Evolutionary conservation across 2,329 filamentous ascomycete species (phyloP).

Genomic region (Verticillium isaacii): DNA sequence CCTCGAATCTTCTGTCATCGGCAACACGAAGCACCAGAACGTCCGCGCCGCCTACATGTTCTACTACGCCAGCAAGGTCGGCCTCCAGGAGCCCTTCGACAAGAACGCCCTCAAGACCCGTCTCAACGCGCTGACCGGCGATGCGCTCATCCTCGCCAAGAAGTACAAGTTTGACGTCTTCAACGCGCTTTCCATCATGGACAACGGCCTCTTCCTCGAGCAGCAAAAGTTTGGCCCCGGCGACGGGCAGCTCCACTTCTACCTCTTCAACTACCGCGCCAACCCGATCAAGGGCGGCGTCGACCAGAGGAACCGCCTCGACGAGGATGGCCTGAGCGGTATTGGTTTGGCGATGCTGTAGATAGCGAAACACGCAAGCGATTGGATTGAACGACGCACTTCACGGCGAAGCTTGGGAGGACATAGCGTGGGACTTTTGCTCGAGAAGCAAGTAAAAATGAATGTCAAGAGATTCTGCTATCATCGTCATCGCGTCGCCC

Average conservation of each 20-base stretch:
- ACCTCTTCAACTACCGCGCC: constrained; percentile 94
- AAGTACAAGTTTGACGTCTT: constrained; percentile 86
- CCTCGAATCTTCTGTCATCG: constrained; percentile 88
- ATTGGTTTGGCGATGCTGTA: constrained; percentile 80
- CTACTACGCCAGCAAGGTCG: constrained; percentile 88
- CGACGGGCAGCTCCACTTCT: constrained; percentile 93
- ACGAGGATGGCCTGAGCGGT: constrained; percentile 74
- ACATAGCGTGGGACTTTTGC: background rate
- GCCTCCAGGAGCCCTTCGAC: constrained; percentile 54
- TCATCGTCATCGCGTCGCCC: background rate
- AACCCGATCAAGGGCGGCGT: constrained; percentile 82
- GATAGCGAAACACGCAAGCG: constrained; percentile 17
- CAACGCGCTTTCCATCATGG: constrained; percentile 88
- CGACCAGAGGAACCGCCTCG: constrained; percentile 71
- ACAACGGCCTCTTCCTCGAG: constrained; percentile 90
- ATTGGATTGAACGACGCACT: background rate
- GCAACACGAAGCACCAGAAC: constrained; percentile 68
- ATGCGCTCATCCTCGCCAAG: constrained; percentile 86
- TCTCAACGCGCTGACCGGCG: constrained; percentile 74
- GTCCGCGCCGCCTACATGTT: constrained; percentile 93
- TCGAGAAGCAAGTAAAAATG: background rate
- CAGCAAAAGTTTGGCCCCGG: constrained; percentile 93
- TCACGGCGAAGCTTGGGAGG: background rate
- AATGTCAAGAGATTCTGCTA: background rate
- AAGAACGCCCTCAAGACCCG: constrained; percentile 65